Base-by-base conservation (phyloP, 169 alveolate species). In the Amoebophrya sp. region DNA sequence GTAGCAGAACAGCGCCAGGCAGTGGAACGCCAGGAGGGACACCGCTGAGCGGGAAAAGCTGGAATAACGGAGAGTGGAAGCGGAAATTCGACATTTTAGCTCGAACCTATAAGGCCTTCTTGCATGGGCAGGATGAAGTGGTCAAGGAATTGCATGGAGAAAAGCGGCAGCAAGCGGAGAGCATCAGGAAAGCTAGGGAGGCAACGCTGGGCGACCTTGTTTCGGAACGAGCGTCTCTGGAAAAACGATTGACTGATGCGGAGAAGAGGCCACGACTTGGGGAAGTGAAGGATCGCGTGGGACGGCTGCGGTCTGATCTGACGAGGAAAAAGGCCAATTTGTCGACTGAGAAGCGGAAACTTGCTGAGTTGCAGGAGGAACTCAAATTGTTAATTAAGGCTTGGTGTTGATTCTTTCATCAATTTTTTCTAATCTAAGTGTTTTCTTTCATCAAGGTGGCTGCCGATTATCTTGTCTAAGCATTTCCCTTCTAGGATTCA, bases 21-120 rank as follows among this genome's bases (percentile, higher is more conserved):
- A 12, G 29, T 18, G 65, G 65, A 12, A 18, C 65, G 29, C n/a
- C n/a, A 53, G 23, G 23, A 53, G 23, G 23, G n/a, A 53, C 76
- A 53, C 76, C 76, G n/a, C n/a, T 23, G 76, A 6, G 33, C 83
- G 26, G 83, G 38, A 65, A 65, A 36, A 65, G 83, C 26, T 65
- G 83, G 83, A 1, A 12, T 6, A 36, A 65, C 83, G 38, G 18
- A 10, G 83, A 65, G 83, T 65, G 83, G 83, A 29, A 36, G 33
- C 83, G 83, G 33, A 29, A 36, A 0, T 65, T 65, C 33, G 83
- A 65, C 83, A 65, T 65, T 0, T 36, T 65, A 6, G 83, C 83
- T 29, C 83, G 83, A 18, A 65, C 83, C 83, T 65, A 65, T 36
- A 65, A 65, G 83, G 83, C 83, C 83, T 65, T 65, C 83, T 36